These are phyloP conservation scores for Apophysomyces variabilis DNA, from an alignment of 371 early-diverging fungal genomes.

Conservation along the genomic window DNA sequence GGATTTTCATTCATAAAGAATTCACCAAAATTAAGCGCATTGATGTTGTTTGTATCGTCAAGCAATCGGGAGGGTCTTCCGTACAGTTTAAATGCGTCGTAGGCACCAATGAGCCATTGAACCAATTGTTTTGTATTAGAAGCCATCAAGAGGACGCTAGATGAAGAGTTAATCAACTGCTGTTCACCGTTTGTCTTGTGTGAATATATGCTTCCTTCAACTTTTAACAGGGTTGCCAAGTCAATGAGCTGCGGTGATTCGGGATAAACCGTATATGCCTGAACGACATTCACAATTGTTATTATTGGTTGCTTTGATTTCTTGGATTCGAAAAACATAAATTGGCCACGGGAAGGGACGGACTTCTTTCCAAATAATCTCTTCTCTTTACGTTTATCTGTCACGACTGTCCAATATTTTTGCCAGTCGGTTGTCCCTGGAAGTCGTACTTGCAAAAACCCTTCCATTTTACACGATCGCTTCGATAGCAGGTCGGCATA, in stretches of 20 bases:
- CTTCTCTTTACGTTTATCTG: constrained; percentile 58
- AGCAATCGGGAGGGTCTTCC: constrained; percentile 47
- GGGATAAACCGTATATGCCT: constrained; percentile 79
- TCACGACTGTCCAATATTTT: constrained; percentile 63
- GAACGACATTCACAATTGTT: constrained; percentile 61
- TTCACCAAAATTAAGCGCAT: constrained; percentile 46
- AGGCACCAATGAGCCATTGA: constrained; percentile 49
- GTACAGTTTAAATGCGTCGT: constrained; percentile 56
- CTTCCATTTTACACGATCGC: constrained; percentile 36
- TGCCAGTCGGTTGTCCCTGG: constrained; percentile 69
- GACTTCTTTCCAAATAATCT: constrained; percentile 60
- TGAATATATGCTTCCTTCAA: constrained; percentile 40
- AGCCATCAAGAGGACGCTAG: constrained; percentile 50
- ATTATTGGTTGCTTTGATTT: constrained; percentile 62
- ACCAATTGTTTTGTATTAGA: constrained; percentile 45
- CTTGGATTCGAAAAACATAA: constrained; percentile 62
- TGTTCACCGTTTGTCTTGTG: constrained; percentile 22
- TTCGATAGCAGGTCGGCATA: constrained; percentile 11
- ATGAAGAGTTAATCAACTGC: constrained; percentile 17
- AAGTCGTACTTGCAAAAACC: constrained; percentile 65
- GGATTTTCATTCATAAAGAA: constrained; percentile 11
- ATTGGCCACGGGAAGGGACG: constrained; percentile 53
- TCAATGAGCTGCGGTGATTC: constrained; percentile 50
- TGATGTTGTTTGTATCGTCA: constrained; percentile 31
- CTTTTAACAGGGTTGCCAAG: constrained; percentile 46